Conservation (phyloP, 1,284 basidiomycete species). For the Cutaneotrichosporon sp. region DNA sequence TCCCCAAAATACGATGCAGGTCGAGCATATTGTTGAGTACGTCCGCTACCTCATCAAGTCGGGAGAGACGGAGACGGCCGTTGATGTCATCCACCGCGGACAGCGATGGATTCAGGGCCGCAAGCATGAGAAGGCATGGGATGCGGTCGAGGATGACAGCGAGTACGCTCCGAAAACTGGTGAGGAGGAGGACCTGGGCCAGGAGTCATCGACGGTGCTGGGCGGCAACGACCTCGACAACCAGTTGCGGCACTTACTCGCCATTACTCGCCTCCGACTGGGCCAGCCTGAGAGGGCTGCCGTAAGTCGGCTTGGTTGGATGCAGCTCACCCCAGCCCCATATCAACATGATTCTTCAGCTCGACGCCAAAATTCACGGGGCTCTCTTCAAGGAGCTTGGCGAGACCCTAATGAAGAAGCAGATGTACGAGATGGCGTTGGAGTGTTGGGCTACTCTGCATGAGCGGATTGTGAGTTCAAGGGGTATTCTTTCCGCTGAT, state of each 20-base stretch:
- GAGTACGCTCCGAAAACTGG: constrained; percentile 60
- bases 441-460: constrained; percentile 71
- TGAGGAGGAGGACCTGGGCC: constrained; percentile 37
- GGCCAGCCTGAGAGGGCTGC: constrained; percentile 76
- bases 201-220: constrained; percentile 47
- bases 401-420: constrained; percentile 71
- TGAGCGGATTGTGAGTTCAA: constrained; percentile 50
- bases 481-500: not conserved
- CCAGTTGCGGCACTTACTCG: constrained; percentile 79
- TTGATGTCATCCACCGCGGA: constrained; percentile 68
- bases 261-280: constrained; percentile 74
- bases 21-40: constrained; percentile 60
- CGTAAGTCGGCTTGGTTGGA: constrained; percentile 50
- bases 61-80: constrained; percentile 63
- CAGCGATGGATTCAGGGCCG: constrained; percentile 86
- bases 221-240: constrained; percentile 61
- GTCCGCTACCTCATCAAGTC: constrained; percentile 75
- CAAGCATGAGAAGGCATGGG: constrained; percentile 66
- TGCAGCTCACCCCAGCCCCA: constrained; percentile 57
- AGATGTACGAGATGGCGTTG: constrained; percentile 68
- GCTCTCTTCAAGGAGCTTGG: constrained; percentile 76
- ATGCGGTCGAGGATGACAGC: constrained; percentile 74
- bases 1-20: constrained; percentile 30
- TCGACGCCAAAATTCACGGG: constrained; percentile 70
- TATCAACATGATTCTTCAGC: constrained; percentile 62